phyloP scores from a whole-genome alignment of 768 basidiomycete species.

The Pisolithus tinctorius region DNA sequence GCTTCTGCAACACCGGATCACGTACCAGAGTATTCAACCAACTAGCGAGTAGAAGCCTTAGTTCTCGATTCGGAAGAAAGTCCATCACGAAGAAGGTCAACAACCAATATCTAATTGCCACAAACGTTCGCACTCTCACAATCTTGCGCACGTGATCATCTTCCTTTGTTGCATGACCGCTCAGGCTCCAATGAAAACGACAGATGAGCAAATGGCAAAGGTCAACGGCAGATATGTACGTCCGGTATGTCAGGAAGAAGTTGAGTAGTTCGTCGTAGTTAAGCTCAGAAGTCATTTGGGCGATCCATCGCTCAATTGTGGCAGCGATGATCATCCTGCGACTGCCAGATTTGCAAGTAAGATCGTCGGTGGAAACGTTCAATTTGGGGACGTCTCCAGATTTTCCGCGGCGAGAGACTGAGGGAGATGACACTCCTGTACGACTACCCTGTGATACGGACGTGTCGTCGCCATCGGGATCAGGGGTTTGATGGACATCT shows the following conservation, averaged over 20 bases:
- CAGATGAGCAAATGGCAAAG: slow-evolving; percentile 77
- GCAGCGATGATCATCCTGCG: slow-evolving; percentile 67
- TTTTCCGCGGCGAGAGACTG: slow-evolving; percentile 31
- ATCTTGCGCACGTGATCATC: slow-evolving; percentile 72
- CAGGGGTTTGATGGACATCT: slow-evolving; percentile 33
- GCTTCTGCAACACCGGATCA: slow-evolving; percentile 63
- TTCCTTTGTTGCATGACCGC: slow-evolving; percentile 26
- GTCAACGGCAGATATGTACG: slow-evolving; percentile 74
- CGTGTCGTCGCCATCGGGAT: slow-evolving; percentile 30
- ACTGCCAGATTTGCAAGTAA: slow-evolving; percentile 21
- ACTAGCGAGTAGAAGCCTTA: slow-evolving; percentile 63
- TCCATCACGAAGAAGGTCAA: slow-evolving; percentile 87
- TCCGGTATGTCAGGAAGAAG: slow-evolving; percentile 89
- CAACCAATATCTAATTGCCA: slow-evolving; percentile 86
- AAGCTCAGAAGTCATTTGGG: slow-evolving; percentile 80
- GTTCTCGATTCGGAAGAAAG: slow-evolving; percentile 73
- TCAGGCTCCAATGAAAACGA: slow-evolving; percentile 85
- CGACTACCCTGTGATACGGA: slow-evolving; percentile 34
- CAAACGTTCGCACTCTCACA: slow-evolving; percentile 84
- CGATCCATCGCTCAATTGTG: slow-evolving; percentile 90
- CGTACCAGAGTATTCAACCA: slow-evolving; percentile 77
- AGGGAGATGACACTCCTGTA: slow-evolving; percentile 33
- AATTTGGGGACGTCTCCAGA: slow-evolving; percentile 23
- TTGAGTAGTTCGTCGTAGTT: slow-evolving; percentile 83
- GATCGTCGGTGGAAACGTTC: slow-evolving; percentile 17